These are phyloP conservation scores for Botryotinia calthae DNA, from an alignment of 2,329 filamentous ascomycete genomes.

Conservation along the genomic window DNA sequence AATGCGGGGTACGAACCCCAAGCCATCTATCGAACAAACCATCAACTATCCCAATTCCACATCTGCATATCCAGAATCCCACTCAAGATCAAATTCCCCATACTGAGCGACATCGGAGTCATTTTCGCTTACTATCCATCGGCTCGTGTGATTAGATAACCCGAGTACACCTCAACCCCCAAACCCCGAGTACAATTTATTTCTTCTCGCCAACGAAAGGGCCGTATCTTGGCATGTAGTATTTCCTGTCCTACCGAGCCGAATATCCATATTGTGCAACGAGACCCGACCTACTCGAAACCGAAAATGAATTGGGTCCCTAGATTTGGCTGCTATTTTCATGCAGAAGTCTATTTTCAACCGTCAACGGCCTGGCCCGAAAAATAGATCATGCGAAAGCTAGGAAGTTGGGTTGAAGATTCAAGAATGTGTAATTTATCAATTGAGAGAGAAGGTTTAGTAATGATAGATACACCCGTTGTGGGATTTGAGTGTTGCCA, in stretches of 20 bases:
- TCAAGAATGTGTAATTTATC: not conserved
- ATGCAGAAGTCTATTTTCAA: not conserved
- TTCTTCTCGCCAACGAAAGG: not conserved
- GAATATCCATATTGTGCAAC: not conserved
- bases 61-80: not conserved
- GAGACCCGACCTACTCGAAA: not conserved
- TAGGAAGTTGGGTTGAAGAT: no score
- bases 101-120: not conserved
- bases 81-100: not conserved
- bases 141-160: not conserved
- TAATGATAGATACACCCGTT: not conserved
- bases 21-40: not conserved
- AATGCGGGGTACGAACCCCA: not conserved
- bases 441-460: not conserved
- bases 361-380: not conserved
- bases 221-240: not conserved
- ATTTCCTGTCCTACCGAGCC: not conserved
- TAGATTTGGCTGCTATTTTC: not conserved
- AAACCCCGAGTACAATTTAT: conserved; percentile 1
- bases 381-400: not conserved
- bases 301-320: not conserved
- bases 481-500: not conserved
- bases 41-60: not conserved
- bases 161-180: not conserved
- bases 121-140: no score